These are phyloP conservation scores for Vigna reflexopilosa DNA, from an alignment of 306 rosid species.

Conservation along the genomic window DNA sequence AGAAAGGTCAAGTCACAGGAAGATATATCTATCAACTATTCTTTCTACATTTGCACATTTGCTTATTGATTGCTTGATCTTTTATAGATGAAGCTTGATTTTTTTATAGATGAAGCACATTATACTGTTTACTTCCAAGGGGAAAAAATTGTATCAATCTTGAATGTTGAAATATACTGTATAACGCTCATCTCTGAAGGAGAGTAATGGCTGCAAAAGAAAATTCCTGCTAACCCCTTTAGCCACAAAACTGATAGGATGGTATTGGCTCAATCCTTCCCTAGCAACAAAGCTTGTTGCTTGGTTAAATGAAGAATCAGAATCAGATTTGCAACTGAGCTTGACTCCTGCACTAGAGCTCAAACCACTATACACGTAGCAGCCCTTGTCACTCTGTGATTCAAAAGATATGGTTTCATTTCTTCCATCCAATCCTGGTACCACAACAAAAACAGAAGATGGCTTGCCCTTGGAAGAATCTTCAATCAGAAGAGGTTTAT, in stretches of 20 bases:
- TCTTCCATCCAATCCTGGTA: slow-evolving; percentile 73
- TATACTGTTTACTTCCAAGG: background rate
- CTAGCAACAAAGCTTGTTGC: slow-evolving; percentile 69
- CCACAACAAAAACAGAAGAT: slow-evolving; percentile 54
- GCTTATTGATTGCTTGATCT: background rate
- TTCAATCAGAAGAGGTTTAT: slow-evolving; percentile 48
- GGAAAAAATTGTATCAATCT: background rate
- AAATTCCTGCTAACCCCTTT: slow-evolving; percentile 65
- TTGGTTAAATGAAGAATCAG: slow-evolving; percentile 46
- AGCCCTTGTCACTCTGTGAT: slow-evolving; percentile 60
- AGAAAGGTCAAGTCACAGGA: background rate
- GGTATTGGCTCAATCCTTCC: slow-evolving; percentile 63
- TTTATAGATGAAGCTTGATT: background rate
- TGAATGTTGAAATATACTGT: slow-evolving; percentile 76
- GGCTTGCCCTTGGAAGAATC: slow-evolving; percentile 44
- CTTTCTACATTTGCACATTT: background rate
- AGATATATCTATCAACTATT: background rate
- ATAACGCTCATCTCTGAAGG: slow-evolving; percentile 70
- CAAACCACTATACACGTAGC: slow-evolving; percentile 59
- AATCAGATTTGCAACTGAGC: slow-evolving; percentile 60
- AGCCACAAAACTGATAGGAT: slow-evolving; percentile 81
- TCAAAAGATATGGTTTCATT: slow-evolving; percentile 65
- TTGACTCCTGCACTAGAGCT: slow-evolving; percentile 49
- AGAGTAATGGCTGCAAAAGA: slow-evolving; percentile 74
- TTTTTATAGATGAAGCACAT: background rate